Evolutionary conservation across 345 rosid genomes (phyloP), one percentile per base, ranked within the genome.

Genomic region (Citrus unshiu): DNA sequence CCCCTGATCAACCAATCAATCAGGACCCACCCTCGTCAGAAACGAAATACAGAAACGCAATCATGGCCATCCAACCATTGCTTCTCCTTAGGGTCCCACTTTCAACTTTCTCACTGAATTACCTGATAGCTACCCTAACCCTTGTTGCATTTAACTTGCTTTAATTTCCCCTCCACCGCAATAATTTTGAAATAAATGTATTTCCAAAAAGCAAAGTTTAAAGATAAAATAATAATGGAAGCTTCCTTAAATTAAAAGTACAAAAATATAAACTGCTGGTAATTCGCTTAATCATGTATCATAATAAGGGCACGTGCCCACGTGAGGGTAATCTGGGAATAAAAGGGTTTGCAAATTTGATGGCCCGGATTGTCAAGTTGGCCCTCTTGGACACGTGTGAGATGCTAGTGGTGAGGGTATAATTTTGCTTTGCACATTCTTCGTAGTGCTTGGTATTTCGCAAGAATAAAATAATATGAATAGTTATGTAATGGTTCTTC

Each of bases 31-130:
- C 69, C 58, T 24, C 58, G 24, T 68, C 59, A 22, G 2, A 62
- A 60, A n/a, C 1, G 25, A 69, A 24, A 14, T 30, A 27, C 43
- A 68, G 34, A 54, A 24, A 24, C 64, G 70, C 43, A 43, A 75
- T 70, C 85, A 68, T 54, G 14, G 61, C 76, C 74, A 25, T 59
- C 77, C 77, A 58, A 37, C 75, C 46, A 57, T 22, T 22, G 49
- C 9, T 56, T 9, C 61, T 54, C 62, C 14, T 7, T 0, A 1
- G 54, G 66, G 51, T 13, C 43, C 76, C 66, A n/a, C 6, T 8
- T 19, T 2, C 25, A 25, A 14, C 68, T 9, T 21, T 70, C 30
- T 27, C 65, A 72, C 49, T 34, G 51, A 21, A n/a, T n/a, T n/a
- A 58, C 62, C 27, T 58, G 62, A 59, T 7, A 9, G 27, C 27